A percentile compares a stretch with the other conserved stretches of the same genome.
phyloP scores from a whole-genome alignment of 225 moss, liverwort and hornwort species.

The Pleurozium schreberi region DNA sequence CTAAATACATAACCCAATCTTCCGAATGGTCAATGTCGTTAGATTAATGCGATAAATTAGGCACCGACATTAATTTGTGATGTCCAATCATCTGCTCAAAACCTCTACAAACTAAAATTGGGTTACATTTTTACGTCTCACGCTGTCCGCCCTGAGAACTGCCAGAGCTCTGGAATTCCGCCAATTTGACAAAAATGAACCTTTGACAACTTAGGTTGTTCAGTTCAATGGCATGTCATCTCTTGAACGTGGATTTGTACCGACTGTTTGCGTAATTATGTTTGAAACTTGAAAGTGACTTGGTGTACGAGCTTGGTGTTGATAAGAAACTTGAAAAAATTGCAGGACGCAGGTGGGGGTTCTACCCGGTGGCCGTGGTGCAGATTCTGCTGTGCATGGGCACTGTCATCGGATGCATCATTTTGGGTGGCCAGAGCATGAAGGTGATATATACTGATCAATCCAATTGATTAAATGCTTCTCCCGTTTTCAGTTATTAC shows the following conservation, averaged over 20 bases:
- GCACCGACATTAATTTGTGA: neutral
- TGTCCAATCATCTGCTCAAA: neutral
- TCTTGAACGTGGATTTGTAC: neutral
- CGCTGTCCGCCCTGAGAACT: neutral
- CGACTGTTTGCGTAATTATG: neutral
- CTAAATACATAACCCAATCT: too few relatives aligned
- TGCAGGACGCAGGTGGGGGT: conserved; percentile 21
- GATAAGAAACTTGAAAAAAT: neutral
- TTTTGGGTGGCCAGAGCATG: conserved; percentile 19
- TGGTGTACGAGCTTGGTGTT: neutral
- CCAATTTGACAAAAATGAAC: neutral
- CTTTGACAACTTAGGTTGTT: neutral
- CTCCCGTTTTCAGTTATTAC: neutral
- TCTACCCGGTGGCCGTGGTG: conserved; percentile 10
- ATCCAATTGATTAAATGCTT: too few relatives aligned
- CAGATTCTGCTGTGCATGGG: conserved; percentile 14
- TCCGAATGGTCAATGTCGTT: neutral
- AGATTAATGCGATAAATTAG: neutral
- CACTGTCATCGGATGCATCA: neutral
- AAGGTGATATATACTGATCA: conserved; percentile 1
- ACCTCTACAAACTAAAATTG: neutral
- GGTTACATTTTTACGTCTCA: neutral
- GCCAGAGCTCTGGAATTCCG: neutral
- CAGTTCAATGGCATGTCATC: neutral
- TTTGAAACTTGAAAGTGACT: neutral